A percentile compares a stretch with the other conserved stretches of the same genome.
Conservation (phyloP, 805 yeast species). For the Naumovozyma dairenensis region DNA sequence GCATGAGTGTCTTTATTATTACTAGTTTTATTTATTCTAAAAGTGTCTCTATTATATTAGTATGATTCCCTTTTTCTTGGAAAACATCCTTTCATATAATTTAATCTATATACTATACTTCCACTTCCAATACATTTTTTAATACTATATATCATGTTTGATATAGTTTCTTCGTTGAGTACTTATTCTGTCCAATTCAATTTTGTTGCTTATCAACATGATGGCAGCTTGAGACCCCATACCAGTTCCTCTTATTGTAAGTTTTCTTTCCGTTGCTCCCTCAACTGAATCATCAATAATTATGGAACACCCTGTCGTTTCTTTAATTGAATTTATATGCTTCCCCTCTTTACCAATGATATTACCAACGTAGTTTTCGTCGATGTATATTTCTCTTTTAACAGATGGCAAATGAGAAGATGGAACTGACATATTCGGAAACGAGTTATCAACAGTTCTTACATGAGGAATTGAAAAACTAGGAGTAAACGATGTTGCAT, state of each 20-base stretch:
- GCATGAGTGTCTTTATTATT: too few species aligned
- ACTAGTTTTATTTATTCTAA: too few species aligned
- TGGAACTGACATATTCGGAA: conserved; percentile 29
- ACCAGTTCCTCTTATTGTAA: conserved; percentile 59
- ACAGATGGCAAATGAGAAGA: conserved; percentile 2
- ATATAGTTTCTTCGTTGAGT: conserved; percentile 14
- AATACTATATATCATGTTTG: too few species aligned
- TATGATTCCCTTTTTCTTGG: too few species aligned
- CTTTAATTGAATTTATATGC: conserved; percentile 67
- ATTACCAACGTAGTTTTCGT: conserved; percentile 70
- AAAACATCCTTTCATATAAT: too few species aligned
- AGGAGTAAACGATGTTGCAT: conserved; percentile 21
- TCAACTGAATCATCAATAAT: conserved; percentile 53
- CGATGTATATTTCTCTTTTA: conserved; percentile 64
- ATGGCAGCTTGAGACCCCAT: conserved; percentile 65
- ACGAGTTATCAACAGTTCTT: conserved; percentile 22
- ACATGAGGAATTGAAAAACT: conserved; percentile 20
- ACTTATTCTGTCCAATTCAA: conserved; percentile 54
- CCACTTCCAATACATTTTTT: too few species aligned
- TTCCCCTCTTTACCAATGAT: conserved; percentile 83
- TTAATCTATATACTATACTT: too few species aligned
- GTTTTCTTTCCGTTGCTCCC: conserved; percentile 47
- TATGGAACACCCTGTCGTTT: conserved; percentile 65
- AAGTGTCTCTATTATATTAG: too few species aligned
- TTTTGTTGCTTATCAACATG: conserved; percentile 59